Evolutionary conservation across 2,329 filamentous ascomycete species (phyloP).

Genomic region (Zasmidium angulare): DNA sequence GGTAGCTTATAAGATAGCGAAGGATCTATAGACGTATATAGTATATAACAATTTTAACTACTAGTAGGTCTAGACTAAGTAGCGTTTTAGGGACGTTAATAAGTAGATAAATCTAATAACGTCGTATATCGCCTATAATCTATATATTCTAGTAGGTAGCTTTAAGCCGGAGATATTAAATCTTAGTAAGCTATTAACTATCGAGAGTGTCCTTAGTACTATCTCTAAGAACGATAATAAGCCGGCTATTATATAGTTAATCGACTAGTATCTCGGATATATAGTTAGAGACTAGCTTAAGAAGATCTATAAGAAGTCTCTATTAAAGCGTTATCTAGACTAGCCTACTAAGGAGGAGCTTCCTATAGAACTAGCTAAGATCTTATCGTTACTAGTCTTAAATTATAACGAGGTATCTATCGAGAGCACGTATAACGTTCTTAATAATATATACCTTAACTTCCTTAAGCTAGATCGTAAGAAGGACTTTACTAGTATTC

Average conservation of each 20-base stretch:
- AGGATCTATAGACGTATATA: background rate
- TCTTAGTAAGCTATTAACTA: background rate
- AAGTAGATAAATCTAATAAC: slow-evolving; percentile 1
- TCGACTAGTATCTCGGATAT: background rate
- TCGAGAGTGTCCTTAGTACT: background rate
- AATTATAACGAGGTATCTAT: background rate
- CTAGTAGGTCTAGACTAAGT: background rate
- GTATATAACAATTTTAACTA: background rate
- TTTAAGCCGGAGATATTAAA: background rate
- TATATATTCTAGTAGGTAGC: background rate
- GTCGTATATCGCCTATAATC: background rate
- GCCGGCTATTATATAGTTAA: background rate
- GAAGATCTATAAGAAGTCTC: background rate
- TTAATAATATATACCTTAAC: background rate
- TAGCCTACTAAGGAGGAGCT: background rate
- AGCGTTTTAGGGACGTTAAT: background rate
- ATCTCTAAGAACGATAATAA: background rate
- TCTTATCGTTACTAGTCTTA: background rate
- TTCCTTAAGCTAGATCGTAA: background rate
- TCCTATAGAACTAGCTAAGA: background rate
- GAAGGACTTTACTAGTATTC: background rate
- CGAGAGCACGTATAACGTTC: background rate
- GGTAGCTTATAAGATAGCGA: background rate
- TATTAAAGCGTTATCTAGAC: background rate
- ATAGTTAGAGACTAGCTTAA: background rate